Conservation (phyloP, 2,329 filamentous ascomycete genomes). For the Aureobasidium sp. region DNA sequence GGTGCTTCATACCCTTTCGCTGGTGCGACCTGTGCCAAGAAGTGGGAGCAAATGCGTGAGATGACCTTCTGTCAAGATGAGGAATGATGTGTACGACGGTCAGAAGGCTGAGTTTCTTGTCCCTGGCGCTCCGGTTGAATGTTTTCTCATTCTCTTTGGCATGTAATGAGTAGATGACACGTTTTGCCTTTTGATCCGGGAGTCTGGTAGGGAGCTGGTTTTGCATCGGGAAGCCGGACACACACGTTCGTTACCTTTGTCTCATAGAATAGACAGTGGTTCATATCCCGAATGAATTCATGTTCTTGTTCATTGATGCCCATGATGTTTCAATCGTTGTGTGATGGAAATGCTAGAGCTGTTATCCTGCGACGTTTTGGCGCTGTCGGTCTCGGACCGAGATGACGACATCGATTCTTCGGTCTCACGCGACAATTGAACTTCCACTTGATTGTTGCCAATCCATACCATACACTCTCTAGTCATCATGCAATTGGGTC, state of each 20-base stretch:
- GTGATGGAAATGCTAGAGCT: neutral
- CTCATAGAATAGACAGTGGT: neutral
- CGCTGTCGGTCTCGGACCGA: neutral
- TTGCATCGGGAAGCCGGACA: neutral
- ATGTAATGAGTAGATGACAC: conserved; percentile 7
- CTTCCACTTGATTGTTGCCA: neutral
- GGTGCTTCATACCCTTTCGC: conserved; percentile 67
- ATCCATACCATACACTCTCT: neutral
- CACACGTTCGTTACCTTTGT: neutral
- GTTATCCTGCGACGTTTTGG: neutral
- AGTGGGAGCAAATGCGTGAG: conserved; percentile 57
- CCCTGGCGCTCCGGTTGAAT: neutral
- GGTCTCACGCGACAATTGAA: neutral
- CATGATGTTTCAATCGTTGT: neutral
- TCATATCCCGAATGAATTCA: neutral
- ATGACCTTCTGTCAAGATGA: neutral
- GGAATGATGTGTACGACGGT: neutral
- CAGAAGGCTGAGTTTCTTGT: too few relatives aligned
- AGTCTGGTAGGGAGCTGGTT: neutral
- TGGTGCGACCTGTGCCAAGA: conserved; percentile 68
- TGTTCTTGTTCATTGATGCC: neutral
- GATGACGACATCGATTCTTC: neutral
- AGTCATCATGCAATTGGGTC: conserved; percentile 21
- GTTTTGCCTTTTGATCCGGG: too few relatives aligned
- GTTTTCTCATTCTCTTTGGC: neutral